A percentile compares a stretch with the other conserved stretches of the same genome.
Conservation (phyloP, 805 yeast species). For the Candida quercuum region DNA sequence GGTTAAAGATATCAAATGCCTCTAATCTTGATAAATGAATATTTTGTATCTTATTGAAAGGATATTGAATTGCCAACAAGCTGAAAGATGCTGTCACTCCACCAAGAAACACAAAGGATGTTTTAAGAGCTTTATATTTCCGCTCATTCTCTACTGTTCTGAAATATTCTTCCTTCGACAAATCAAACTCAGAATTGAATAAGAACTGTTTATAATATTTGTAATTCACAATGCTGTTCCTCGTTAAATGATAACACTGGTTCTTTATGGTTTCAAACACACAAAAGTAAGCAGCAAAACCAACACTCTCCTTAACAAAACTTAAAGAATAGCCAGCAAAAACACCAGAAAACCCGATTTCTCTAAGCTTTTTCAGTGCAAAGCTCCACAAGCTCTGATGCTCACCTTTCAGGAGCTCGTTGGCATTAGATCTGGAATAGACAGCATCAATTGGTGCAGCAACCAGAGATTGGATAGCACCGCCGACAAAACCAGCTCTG, state of each 20-base stretch:
- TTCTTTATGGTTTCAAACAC: constrained; percentile 78
- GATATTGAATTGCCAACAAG: constrained; percentile 75
- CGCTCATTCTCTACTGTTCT: constrained; percentile 23
- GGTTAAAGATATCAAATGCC: constrained; percentile 62
- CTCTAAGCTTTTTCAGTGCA: constrained; percentile 59
- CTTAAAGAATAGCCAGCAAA: constrained; percentile 87
- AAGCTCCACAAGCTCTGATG: constrained; percentile 75
- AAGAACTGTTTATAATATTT: constrained; percentile 33
- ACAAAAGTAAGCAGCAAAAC: constrained; percentile 80
- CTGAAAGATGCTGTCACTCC: constrained; percentile 85
- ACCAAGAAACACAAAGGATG: constrained; percentile 69
- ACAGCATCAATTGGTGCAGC: constrained; percentile 95
- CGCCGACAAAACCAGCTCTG: constrained; percentile 81
- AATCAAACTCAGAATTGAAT: constrained; percentile 20
- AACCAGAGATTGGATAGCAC: constrained; percentile 79
- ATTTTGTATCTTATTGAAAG: constrained; percentile 73
- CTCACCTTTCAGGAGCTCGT: constrained; percentile 63
- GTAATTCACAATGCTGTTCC: constrained; percentile 38
- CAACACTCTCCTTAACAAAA: constrained; percentile 69
- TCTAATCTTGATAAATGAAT: constrained; percentile 76
- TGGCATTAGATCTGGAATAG: constrained; percentile 71
- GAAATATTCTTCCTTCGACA: constrained; percentile 17
- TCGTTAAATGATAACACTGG: constrained; percentile 47
- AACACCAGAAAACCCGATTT: constrained; percentile 77
- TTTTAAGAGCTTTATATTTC: constrained; percentile 45